These are phyloP conservation scores for Datura wrightii DNA, from an alignment of 257 asterid genomes.

Conservation along the genomic window DNA sequence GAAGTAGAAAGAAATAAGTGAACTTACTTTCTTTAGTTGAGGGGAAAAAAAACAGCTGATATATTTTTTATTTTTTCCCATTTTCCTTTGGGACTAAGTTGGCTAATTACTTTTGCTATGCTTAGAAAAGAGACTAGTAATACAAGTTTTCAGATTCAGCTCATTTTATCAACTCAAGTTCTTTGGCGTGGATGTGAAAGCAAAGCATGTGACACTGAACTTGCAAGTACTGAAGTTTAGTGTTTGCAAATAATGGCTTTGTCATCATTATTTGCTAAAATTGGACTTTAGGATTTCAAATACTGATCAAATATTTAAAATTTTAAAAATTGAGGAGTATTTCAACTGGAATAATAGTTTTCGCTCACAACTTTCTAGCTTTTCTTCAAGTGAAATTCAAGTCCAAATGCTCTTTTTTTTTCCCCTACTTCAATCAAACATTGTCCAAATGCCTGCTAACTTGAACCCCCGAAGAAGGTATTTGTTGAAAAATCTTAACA, in stretches of 20 bases:
- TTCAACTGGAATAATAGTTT: slow-evolving; percentile 5
- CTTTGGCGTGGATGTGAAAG: background rate
- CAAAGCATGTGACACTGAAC: background rate
- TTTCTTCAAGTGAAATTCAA: background rate
- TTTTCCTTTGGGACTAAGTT: background rate
- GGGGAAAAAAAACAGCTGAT: background rate
- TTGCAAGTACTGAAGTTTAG: background rate
- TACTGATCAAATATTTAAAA: background rate
- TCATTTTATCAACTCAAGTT: background rate
- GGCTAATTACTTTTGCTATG: background rate
- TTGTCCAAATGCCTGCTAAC: background rate
- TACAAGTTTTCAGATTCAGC: background rate
- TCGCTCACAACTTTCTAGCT: background rate
- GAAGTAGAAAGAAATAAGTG: background rate
- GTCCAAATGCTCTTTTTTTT: background rate
- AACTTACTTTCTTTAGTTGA: background rate
- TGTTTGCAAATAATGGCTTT: background rate
- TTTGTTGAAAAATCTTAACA: background rate
- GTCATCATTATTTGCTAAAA: background rate
- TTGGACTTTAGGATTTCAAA: background rate
- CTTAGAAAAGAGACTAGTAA: background rate
- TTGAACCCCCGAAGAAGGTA: background rate
- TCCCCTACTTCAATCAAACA: background rate
- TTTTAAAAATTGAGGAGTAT: background rate
- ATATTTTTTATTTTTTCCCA: background rate